Evolutionary conservation across 1,284 basidiomycete genomes (phyloP).

Genomic region (Xerocomus minutiporus): DNA sequence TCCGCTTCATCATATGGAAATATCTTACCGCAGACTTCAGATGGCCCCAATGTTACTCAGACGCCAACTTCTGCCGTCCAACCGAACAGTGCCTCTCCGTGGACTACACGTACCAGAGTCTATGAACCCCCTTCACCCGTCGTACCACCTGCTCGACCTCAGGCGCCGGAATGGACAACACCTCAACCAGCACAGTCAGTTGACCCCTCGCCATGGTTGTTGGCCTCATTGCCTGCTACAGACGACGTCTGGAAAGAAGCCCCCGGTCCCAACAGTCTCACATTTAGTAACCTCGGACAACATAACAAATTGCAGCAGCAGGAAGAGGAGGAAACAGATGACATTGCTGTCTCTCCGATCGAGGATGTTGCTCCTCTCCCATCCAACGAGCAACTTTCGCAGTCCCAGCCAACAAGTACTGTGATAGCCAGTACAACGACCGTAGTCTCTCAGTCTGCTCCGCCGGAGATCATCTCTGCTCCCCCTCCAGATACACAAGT

Average conservation of each 20-base stretch:
- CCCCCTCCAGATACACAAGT: conserved; percentile 6
- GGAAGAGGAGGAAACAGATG: conserved; percentile 17
- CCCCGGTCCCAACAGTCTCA: conserved; percentile 45
- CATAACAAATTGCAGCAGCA: conserved; percentile 44
- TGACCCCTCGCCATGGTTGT: conserved; percentile 53
- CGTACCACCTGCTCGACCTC: conserved; percentile 19
- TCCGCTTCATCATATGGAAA: conserved; percentile 25
- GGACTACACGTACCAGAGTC: conserved; percentile 18
- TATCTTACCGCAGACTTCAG: conserved; percentile 16
- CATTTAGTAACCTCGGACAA: conserved; percentile 54
- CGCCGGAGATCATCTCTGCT: conserved; percentile 4
- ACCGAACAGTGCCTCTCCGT: conserved; percentile 21
- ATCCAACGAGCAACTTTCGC: conserved; percentile 10
- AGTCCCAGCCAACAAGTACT: conserved; percentile 13
- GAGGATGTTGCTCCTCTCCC: conserved; percentile 12
- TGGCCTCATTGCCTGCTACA: conserved; percentile 40
- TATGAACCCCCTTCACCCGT: conserved; percentile 25
- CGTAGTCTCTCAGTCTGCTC: conserved; percentile 7
- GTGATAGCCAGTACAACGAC: conserved; percentile 11
- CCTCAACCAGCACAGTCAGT: conserved; percentile 15
- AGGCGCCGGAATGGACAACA: conserved; percentile 32
- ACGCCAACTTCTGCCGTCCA: conserved; percentile 24
- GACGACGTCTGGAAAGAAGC: conserved; percentile 47
- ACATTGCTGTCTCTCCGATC: conserved; percentile 9
- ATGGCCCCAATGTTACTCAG: conserved; percentile 19